Conservation (phyloP, 192 early-diverging fungal genomes). For the Rhizoclosmatium globosum region DNA sequence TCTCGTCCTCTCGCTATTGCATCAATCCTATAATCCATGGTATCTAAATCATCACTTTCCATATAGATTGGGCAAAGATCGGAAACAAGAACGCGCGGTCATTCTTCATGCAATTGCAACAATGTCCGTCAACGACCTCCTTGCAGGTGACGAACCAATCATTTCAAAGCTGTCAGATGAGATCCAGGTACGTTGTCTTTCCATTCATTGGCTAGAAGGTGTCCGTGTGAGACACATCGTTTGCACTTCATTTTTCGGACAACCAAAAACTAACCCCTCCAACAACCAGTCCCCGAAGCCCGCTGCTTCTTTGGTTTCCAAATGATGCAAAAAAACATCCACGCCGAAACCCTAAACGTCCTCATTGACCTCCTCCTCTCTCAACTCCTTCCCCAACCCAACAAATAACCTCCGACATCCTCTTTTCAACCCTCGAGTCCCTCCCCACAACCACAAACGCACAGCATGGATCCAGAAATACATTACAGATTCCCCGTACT, state of each 20-base stretch:
- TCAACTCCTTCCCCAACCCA: not conserved
- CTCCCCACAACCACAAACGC: constrained; percentile 33
- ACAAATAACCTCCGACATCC: constrained; percentile 14
- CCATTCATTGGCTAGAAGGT: too few relatives aligned
- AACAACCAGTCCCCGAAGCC: constrained; percentile 86
- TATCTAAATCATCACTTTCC: not conserved
- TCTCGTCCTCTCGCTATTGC: too few relatives aligned
- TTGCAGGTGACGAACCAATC: constrained; percentile 74
- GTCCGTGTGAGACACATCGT: too few relatives aligned
- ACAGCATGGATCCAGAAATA: constrained; percentile 44
- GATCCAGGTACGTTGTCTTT: constrained; percentile 66
- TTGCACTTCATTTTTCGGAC: too few relatives aligned
- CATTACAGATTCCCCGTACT: constrained; percentile 35
- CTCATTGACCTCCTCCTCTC: constrained; percentile 32
- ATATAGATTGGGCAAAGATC: constrained; percentile 8
- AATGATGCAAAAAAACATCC: constrained; percentile 98
- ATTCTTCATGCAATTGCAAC: constrained; percentile 56
- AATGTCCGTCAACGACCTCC: constrained; percentile 90
- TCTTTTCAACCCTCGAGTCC: constrained; percentile 22
- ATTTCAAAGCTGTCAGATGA: constrained; percentile 74
- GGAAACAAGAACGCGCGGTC: constrained; percentile 31
- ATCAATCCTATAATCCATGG: not conserved
- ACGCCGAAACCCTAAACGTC: constrained; percentile 90
- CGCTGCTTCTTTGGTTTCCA: constrained; percentile 97
- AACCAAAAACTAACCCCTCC: too few relatives aligned